Evolutionary conservation across 140 eudicot genomes (phyloP).

Genomic region (Senecio squalidus): DNA sequence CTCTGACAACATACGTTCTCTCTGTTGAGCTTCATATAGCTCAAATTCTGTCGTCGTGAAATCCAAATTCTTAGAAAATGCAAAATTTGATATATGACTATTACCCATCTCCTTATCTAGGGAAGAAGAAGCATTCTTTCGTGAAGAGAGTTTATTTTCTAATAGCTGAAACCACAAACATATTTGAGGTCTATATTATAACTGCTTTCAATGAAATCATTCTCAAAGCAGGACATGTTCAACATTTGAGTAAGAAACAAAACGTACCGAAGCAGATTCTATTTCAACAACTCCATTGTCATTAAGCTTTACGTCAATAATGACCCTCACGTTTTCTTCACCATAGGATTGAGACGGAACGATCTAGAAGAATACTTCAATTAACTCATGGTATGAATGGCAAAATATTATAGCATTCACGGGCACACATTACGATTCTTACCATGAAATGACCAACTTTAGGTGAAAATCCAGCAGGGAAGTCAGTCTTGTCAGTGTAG

Average conservation of each 20-base stretch:
- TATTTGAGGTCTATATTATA: not conserved
- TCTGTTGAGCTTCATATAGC: constrained; percentile 49
- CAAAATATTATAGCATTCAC: not conserved
- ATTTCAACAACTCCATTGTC: constrained; percentile 52
- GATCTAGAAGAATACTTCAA: constrained; percentile 30
- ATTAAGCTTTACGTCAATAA: constrained; percentile 48
- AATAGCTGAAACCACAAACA: not conserved
- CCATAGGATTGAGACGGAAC: constrained; percentile 39
- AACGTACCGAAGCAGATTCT: not conserved
- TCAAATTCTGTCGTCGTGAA: constrained; percentile 30
- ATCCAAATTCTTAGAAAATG: not conserved
- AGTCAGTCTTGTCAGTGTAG: constrained; percentile 33
- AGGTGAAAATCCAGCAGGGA: constrained; percentile 54
- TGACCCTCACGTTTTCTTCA: constrained; percentile 27
- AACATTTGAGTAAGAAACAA: not conserved
- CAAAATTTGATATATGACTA: not conserved
- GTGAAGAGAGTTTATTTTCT: not conserved
- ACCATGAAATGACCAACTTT: constrained; percentile 49
- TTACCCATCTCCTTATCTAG: not conserved
- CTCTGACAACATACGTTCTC: constrained; percentile 44
- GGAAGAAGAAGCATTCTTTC: not conserved
- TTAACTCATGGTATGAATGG: not conserved
- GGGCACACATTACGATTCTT: not conserved
- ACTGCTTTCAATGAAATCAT: not conserved
- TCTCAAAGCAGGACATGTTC: not conserved